Percentiles rank a stretch among this genome's conserved stretches.
phyloP scores from a whole-genome alignment of 1,284 basidiomycete genomes.

The Ustilago loliicola region DNA sequence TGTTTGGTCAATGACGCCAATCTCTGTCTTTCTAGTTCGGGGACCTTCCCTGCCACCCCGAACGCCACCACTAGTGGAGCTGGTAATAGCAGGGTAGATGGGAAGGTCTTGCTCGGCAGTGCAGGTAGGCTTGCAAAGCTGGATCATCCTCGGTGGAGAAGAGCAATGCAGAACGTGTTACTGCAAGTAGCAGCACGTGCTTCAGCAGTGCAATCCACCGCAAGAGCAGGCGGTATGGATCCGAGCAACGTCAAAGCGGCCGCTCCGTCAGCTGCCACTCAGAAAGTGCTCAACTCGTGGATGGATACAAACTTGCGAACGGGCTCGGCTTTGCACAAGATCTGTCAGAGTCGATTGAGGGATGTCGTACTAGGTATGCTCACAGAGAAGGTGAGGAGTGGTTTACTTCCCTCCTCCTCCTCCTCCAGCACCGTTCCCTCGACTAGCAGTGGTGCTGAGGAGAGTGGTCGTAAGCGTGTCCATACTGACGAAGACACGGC shows the following conservation, averaged over 20 bases:
- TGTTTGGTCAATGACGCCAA: conserved; percentile 78
- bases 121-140: conserved; percentile 65
- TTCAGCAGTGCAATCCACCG: conserved; percentile 45
- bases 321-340: conserved; percentile 54
- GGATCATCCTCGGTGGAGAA: conserved; percentile 74
- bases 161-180: conserved; percentile 76
- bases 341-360: conserved; percentile 56
- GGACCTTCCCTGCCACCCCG: conserved; percentile 13
- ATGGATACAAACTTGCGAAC: conserved; percentile 56
- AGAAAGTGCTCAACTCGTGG: conserved; percentile 59
- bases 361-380: conserved; percentile 54
- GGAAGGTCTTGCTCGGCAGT: conserved; percentile 37
- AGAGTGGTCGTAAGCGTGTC: conserved; percentile 6
- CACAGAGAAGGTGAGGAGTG: conserved; percentile 29
- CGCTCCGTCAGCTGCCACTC: conserved; percentile 47
- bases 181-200: conserved; percentile 79
- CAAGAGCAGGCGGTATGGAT: conserved; percentile 20
- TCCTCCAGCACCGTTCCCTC: background rate
- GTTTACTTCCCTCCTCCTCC: conserved; percentile 16
- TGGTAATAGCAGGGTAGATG: conserved; percentile 15
- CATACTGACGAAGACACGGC: conserved; percentile 10
- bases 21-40: conserved; percentile 37
- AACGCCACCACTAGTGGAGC: background rate
- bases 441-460: background rate
- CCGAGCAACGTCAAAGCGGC: conserved; percentile 21